Conservation (phyloP, 139 green algal genomes). For the Tetraselmis chui region DNA sequence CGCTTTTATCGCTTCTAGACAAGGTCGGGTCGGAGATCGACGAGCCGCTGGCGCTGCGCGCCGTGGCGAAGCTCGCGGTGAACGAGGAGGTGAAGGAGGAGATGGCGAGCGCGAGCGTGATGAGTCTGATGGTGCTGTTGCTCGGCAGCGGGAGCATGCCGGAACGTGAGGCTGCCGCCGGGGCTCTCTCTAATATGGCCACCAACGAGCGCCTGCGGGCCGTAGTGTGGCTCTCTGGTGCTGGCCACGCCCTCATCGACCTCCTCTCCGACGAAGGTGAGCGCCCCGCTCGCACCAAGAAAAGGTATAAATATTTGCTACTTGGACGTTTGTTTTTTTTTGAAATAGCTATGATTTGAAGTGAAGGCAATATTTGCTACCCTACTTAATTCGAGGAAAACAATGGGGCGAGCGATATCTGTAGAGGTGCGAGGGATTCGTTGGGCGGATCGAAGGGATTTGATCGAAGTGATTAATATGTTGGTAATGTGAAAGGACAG, state of each 20-base stretch:
- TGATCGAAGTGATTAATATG: no score
- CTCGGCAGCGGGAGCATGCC: neutral
- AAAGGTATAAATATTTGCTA: no score
- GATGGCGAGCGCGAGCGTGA: neutral
- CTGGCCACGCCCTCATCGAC: neutral
- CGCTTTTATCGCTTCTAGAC: neutral
- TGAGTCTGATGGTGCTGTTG: neutral
- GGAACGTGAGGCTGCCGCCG: neutral
- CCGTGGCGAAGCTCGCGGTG: neutral
- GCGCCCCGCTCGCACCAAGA: no score
- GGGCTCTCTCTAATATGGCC: neutral
- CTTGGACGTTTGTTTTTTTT: no score
- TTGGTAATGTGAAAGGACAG: no score
- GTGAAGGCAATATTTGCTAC: no score
- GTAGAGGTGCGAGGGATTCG: no score
- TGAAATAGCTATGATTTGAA: no score
- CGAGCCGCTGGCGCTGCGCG: neutral
- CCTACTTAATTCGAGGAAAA: no score
- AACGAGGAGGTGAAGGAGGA: neutral
- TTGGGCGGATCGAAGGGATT: no score
- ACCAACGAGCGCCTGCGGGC: neutral
- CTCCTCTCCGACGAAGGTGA: neutral
- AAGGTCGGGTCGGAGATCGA: neutral
- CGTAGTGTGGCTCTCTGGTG: neutral
- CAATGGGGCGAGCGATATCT: no score